Evolutionary conservation across 2,329 filamentous ascomycete genomes (phyloP).

Genomic region (Colletotrichum shisoi): DNA sequence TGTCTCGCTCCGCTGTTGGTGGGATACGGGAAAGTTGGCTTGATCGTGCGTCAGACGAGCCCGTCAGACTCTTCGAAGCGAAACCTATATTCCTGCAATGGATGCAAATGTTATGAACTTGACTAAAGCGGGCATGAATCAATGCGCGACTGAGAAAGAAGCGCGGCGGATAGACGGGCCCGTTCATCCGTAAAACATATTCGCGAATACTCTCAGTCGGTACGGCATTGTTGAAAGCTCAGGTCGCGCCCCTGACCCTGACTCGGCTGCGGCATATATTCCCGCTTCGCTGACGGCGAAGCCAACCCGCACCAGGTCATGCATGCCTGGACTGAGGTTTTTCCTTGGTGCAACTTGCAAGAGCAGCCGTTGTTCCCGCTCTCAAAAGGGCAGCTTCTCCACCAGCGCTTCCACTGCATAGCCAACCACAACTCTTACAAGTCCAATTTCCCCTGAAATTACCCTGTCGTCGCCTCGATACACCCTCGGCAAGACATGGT

Average conservation of each 20-base stretch:
- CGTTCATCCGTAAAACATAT: background rate
- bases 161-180: background rate
- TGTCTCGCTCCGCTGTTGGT: background rate
- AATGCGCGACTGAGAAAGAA: constrained; percentile 3
- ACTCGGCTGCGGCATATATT: constrained; percentile 29
- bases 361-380: background rate
- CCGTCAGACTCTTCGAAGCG: constrained; percentile 4
- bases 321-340: background rate
- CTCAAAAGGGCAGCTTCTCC: background rate
- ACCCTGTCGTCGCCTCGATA: constrained; percentile 6
- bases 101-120: background rate
- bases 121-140: constrained; percentile 18
- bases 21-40: background rate
- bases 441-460: background rate
- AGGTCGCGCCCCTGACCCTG: constrained; percentile 13
- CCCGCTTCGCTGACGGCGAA: constrained; percentile 7
- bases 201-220: too few species aligned
- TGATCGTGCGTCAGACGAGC: background rate
- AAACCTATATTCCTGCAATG: background rate
- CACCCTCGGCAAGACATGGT: too few species aligned
- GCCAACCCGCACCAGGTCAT: background rate
- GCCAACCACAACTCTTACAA: constrained; percentile 6
- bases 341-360: background rate
- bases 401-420: too few species aligned
- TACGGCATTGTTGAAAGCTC: background rate